These are phyloP conservation scores for Lichtheimia corymbifera DNA, from an alignment of 371 early-diverging fungal species.

Conservation along the genomic window DNA sequence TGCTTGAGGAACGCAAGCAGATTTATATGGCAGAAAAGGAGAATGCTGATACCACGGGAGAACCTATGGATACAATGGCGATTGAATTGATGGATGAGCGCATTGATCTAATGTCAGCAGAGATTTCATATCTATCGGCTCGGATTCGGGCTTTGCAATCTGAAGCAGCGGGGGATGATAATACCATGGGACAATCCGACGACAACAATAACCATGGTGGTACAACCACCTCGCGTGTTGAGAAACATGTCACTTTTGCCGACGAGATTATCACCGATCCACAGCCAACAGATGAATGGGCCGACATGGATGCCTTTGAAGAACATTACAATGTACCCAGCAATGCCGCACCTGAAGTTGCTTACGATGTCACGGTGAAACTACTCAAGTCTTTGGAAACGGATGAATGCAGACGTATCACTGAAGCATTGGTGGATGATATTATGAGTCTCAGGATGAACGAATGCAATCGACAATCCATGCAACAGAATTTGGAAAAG, in stretches of 20 bases:
- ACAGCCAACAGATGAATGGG: constrained; percentile 40
- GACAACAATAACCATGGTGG: constrained; percentile 30
- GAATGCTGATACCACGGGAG: constrained; percentile 48
- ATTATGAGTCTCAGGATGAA: constrained; percentile 68
- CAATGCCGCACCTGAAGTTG: constrained; percentile 60
- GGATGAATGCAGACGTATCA: constrained; percentile 69
- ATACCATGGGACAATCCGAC: constrained; percentile 30
- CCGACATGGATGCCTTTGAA: constrained; percentile 57
- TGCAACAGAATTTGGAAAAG: constrained; percentile 68
- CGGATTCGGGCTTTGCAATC: constrained; percentile 72
- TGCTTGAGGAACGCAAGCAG: constrained; percentile 69
- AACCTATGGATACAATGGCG: constrained; percentile 55
- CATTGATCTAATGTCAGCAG: constrained; percentile 81
- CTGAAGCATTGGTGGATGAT: constrained; percentile 78
- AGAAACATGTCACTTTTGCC: constrained; percentile 45
- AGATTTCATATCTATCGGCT: constrained; percentile 74
- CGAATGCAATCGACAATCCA: constrained; percentile 64
- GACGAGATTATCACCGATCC: constrained; percentile 47
- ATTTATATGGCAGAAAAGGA: constrained; percentile 67
- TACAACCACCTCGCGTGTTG: constrained; percentile 9
- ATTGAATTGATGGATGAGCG: constrained; percentile 79
- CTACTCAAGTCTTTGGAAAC: constrained; percentile 69
- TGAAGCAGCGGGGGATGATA: constrained; percentile 65
- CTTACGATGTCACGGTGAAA: constrained; percentile 64
- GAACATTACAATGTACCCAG: constrained; percentile 55